Conservation (phyloP, 2,329 filamentous ascomycete genomes). For the Alternaria consortialis region DNA sequence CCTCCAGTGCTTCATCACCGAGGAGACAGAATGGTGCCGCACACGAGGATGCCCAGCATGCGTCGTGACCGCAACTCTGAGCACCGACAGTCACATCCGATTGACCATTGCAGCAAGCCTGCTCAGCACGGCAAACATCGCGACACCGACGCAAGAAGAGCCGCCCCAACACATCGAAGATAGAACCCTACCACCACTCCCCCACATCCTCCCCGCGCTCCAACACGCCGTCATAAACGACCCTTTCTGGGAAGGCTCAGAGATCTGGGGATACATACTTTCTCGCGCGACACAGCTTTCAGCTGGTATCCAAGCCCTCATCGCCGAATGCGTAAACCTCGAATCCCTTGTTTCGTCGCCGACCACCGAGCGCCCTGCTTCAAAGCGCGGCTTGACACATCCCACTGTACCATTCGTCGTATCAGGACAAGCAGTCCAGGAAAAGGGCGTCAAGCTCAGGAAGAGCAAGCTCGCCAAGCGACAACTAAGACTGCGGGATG, state of each 20-base stretch:
- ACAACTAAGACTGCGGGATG: conserved; percentile 55
- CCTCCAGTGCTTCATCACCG: conserved; percentile 66
- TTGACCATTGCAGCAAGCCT: conserved; percentile 59
- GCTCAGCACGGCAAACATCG: conserved; percentile 37
- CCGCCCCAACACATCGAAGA: neutral
- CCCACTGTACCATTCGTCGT: conserved; percentile 22
- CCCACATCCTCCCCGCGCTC: conserved; percentile 55
- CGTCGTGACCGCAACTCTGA: conserved; percentile 54
- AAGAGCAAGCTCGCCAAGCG: conserved; percentile 57
- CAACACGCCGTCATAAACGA: conserved; percentile 53
- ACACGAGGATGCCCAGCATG: conserved; percentile 65
- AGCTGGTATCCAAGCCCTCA: conserved; percentile 57
- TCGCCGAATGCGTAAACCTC: conserved; percentile 54
- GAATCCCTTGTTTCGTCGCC: conserved; percentile 53
- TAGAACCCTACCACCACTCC: conserved; percentile 42
- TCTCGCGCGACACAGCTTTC: conserved; percentile 55
- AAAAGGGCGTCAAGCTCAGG: conserved; percentile 41
- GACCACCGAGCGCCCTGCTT: conserved; percentile 24
- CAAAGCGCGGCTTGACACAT: conserved; percentile 32
- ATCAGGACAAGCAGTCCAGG: conserved; percentile 17
- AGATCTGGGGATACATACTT: conserved; percentile 55
- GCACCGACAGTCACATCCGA: conserved; percentile 59
- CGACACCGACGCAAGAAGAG: conserved; percentile 20
- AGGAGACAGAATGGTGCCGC: conserved; percentile 66
- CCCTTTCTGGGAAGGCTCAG: conserved; percentile 52